Evolutionary conservation across 1,284 basidiomycete genomes (phyloP), one percentile per base, ranked within the genome.

Genomic region (Taiwanofungus camphoratus): DNA sequence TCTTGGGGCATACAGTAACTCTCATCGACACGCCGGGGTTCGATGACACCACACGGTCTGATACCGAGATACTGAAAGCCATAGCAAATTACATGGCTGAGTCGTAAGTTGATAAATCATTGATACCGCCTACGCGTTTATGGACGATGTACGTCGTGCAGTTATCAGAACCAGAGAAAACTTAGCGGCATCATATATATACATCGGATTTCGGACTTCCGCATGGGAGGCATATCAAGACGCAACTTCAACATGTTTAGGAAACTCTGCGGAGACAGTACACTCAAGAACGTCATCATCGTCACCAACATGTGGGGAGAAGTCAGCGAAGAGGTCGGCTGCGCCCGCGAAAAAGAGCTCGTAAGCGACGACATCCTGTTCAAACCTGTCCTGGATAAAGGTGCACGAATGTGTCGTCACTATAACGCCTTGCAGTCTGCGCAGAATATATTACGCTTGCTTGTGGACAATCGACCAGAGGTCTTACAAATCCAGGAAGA

Each of bases 241-340:
- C 68, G 71, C 34, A 77, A 72, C 54, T 74, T 77, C 44, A 61
- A 61, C 30, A 66, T 76, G 56, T 75, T 77, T 56, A 61, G 70
- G 34, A 66, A 69, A 43, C 61, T 78, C 8, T 78, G 76, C 50
- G 76, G 76, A 8, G 71, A 74, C 18, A 59, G 49, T 12, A 64
- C 70, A 1, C 63, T 77, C 41, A 59, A 63, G 31, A 75, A 71
- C 49, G 73, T 77, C 24, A 56, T 73, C 15, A 66, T 78, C 46
- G 67, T 70, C 21, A 78, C 74, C 38, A 76, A 65, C 42, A 74
- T 74, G 71, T 78, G 75, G 75, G 63, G 64, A 20, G 61, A 64
- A 43, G 62, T 71, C 30, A 59, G 62, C 35, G 53, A 50, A 2
- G 42, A 29, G 18, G 29, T 37, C 3, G 53, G 48, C 21, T 32